Percentiles rank a stretch among this genome's conserved stretches.
Conservation (phyloP, 306 rosid species). For the Sophora flavescens region DNA sequence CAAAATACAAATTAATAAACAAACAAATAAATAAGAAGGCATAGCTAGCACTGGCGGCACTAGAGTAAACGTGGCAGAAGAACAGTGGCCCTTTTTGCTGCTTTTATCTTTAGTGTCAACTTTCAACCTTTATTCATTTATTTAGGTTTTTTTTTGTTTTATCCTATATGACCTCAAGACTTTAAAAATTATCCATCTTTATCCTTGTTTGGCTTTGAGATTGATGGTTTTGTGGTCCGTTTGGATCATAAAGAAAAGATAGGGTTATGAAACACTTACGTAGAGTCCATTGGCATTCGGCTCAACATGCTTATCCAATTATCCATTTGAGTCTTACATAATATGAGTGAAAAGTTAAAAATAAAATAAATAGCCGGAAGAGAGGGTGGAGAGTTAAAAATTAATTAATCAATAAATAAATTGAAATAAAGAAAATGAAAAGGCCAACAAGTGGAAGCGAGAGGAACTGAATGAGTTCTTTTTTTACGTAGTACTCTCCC, state of each 20-base stretch:
- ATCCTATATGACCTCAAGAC: conserved; percentile 18
- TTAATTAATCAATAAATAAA: neutral
- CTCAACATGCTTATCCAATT: conserved; percentile 62
- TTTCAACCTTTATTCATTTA: conserved; percentile 34
- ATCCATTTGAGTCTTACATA: conserved; percentile 61
- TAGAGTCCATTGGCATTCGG: conserved; percentile 44
- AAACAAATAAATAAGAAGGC: neutral
- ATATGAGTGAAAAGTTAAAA: conserved; percentile 49
- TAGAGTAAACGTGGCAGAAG: conserved; percentile 47
- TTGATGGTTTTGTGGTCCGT: conserved; percentile 18
- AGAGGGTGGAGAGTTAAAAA: neutral
- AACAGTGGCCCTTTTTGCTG: conserved; percentile 37
- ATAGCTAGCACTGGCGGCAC: conserved; percentile 45
- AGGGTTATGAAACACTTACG: conserved; percentile 35
- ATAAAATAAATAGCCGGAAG: too few relatives aligned
- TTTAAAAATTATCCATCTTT: conserved; percentile 39
- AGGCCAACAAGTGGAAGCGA: conserved; percentile 57
- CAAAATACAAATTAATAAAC: neutral
- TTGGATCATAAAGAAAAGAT: conserved; percentile 20
- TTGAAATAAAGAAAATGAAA: conserved; percentile 2
- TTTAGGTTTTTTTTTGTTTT: conserved; percentile 11
- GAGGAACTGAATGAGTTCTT: conserved; percentile 44
- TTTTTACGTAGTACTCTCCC: conserved; percentile 41
- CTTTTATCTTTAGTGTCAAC: conserved; percentile 30
- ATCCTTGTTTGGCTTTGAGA: conserved; percentile 43